Evolutionary conservation across 306 rosid genomes (phyloP), one percentile per base, ranked within the genome.

Genomic region (Gillenia trifoliata): DNA sequence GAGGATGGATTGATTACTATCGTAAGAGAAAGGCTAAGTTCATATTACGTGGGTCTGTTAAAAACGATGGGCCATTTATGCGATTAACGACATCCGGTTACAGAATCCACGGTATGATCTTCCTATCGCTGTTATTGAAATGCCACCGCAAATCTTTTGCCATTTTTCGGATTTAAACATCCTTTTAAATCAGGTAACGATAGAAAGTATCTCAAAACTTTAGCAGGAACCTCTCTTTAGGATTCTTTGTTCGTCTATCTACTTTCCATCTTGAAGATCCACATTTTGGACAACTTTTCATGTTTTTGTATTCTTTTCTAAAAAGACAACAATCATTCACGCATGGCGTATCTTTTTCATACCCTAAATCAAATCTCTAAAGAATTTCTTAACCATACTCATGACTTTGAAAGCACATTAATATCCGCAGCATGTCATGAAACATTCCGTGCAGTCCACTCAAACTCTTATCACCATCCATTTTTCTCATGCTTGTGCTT

Each of bases 341-440:
- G 8, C 59, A 68, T 1, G n/a, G 72, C 72, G 25, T 68, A 65
- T 65, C 19, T n/a, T 65, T 65, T 8, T 65, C 50, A 65, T 65
- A 36, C 16, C 30, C 70, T 38, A 68, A 5, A 68, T 68, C 34
- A 45, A 68, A 45, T n/a, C n/a, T n/a, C n/a, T n/a, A n/a, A n/a
- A n/a, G n/a, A n/a, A n/a, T n/a, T n/a, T n/a, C n/a, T 40, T 40
- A 40, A 40, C 11, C 8, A 40, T 40, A 11, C 1, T 6, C 45
- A 40, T 40, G 63, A 70, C 16, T 30, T 34, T 1, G 16, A 28
- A 65, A 64, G 6, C 8, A 0, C 15, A 34, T 65, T 22, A 3
- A 2, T 30, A 10, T 36, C 17, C 8, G 63, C 11, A 71, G 29
- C 40, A 68, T 66, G 31, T n/a, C 31, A 10, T 36, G 26, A 5